Base-by-base conservation (phyloP, 768 basidiomycete species). In the Strobilomyces dryophilus region DNA sequence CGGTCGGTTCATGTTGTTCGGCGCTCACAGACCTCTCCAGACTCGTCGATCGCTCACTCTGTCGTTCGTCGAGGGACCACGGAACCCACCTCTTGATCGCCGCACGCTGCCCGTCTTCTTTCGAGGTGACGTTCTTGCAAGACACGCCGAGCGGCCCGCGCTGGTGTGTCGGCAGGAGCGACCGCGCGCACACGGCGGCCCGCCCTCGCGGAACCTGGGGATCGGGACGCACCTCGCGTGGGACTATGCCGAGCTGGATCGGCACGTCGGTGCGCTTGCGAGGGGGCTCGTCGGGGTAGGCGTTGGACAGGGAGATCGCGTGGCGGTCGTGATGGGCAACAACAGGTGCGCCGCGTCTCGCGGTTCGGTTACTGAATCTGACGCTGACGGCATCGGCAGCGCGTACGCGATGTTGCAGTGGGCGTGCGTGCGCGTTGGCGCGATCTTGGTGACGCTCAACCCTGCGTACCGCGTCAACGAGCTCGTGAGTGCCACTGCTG, bases 371-470 rank as follows among this genome's bases (percentile, higher is more conserved):
- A 6, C 29, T 29, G 29, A 9, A 41, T 4, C 12, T 47, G 24
- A 24, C 24, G 24, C 24, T 24, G 24, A 24, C 24, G 24, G 24
- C 24, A 24, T 24, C 8, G 29, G 29, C 56, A 91, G 89, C 62
- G 75, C 87, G 17, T 93, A 93, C 65, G 89, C 89, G 0, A 75
- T 80, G 72, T 70, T 92, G 21, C 90, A 93, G 60, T 92, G 89
- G 90, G 90, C 90, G 4, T 88, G 86, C 54, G 87, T 89, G n/a
- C 82, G 80, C 46, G 77, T 91, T 53, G 90, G 90, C n/a, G 89
- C 87, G 11, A 82, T 92, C 49, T 69, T 92, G 34, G 89, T 88
- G 20, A 91, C 90, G 8, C 75, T 92, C 43, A 93, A 93, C 58
- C 91, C 90, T 3, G 87, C 89, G 0, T 92, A 89, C 64, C 80